Percentiles rank a stretch among this genome's conserved stretches.
These are phyloP conservation scores for Phytopythium litorale DNA, from an alignment of 352 stramenopile species.

Conservation along the genomic window DNA sequence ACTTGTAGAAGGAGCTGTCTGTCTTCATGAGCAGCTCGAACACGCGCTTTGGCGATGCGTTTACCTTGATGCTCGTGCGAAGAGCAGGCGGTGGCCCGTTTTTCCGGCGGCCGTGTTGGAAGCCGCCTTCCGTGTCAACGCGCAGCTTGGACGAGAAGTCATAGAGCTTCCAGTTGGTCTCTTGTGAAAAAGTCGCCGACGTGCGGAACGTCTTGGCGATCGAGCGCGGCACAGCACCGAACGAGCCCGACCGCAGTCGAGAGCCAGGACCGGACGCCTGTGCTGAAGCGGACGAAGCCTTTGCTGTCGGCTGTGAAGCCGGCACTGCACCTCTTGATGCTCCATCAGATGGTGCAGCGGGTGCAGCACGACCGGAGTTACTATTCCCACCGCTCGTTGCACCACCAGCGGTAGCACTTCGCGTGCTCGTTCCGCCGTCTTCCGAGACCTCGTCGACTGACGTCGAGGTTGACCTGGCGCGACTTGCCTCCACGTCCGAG, in stretches of 20 bases:
- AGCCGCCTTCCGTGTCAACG: slow-evolving; percentile 57
- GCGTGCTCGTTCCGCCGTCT: background rate
- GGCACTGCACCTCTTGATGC: background rate
- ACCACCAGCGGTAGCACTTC: background rate
- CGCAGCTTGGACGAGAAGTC: slow-evolving; percentile 70
- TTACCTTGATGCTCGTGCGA: slow-evolving; percentile 69
- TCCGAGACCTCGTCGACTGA: background rate
- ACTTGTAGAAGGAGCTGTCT: slow-evolving; percentile 64
- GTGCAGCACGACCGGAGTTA: background rate
- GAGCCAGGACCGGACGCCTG: slow-evolving; percentile 1
- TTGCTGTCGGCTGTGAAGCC: background rate
- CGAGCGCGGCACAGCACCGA: slow-evolving; percentile 66
- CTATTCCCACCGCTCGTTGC: background rate
- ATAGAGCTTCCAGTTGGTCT: slow-evolving; percentile 72
- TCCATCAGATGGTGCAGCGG: background rate
- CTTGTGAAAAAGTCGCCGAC: slow-evolving; percentile 73
- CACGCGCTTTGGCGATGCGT: slow-evolving; percentile 56
- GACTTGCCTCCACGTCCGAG: slow-evolving; percentile 24
- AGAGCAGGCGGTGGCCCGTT: slow-evolving; percentile 46
- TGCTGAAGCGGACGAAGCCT: background rate
- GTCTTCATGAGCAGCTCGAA: slow-evolving; percentile 77
- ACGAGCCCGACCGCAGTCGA: slow-evolving; percentile 49
- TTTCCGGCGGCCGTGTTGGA: slow-evolving; percentile 32
- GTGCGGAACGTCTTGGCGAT: slow-evolving; percentile 79
- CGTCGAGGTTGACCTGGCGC: background rate